Percentiles rank a stretch among this genome's conserved stretches.
phyloP scores from a whole-genome alignment of 345 rosid genomes.

The Citrus reticulata region DNA sequence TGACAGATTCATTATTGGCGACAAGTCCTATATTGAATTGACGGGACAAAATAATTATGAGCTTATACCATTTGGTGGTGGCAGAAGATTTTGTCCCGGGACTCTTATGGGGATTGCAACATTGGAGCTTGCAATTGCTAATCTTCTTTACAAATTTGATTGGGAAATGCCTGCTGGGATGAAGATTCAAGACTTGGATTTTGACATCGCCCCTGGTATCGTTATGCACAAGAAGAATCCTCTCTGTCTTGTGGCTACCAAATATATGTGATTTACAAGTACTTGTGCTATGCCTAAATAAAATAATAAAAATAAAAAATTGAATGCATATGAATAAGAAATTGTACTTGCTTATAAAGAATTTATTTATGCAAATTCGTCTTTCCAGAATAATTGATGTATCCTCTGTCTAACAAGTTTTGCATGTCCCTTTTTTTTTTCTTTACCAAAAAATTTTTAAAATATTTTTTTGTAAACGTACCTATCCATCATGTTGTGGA shows the following conservation, averaged over 20 bases:
- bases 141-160: constrained; percentile 17
- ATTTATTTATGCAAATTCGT: too few species aligned
- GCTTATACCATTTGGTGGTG: constrained; percentile 26
- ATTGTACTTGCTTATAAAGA: too few species aligned
- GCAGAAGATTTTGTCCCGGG: constrained; percentile 34
- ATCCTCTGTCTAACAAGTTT: too few species aligned
- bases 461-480: too few species aligned
- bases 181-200: constrained; percentile 9
- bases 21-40: constrained; percentile 7
- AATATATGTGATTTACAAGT: too few species aligned
- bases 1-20: not conserved
- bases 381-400: too few species aligned
- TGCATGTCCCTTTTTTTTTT: too few species aligned
- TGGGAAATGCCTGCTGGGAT: constrained; percentile 19
- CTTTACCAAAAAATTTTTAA: too few species aligned
- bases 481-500: too few species aligned
- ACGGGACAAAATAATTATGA: constrained; percentile 17
- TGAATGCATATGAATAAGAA: too few species aligned
- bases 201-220: constrained; percentile 3
- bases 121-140: constrained; percentile 22
- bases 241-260: constrained; percentile 9
- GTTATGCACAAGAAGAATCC: constrained; percentile 19
- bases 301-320: too few species aligned
- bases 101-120: not conserved
- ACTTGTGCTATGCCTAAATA: too few species aligned